Conservation (phyloP, 495 filamentous ascomycete species). For the Annulohypoxylon stygium region DNA sequence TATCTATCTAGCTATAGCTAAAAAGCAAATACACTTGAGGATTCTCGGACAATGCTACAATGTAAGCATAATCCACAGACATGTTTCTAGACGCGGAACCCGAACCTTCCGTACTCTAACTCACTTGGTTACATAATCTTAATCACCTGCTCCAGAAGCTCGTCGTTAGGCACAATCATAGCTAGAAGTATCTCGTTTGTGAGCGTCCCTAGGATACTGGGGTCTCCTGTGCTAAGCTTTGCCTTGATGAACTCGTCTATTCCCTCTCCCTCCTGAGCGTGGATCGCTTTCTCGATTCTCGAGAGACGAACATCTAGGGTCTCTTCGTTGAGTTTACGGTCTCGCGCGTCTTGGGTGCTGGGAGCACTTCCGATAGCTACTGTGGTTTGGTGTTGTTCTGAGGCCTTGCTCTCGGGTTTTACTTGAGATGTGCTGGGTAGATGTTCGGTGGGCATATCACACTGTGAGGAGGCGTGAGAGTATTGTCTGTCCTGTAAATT, state of each 20-base stretch:
- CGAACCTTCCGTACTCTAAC: background rate
- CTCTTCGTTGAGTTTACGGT: background rate
- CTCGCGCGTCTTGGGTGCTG: background rate
- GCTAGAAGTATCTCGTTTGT: constrained; percentile 43
- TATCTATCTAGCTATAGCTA: constrained; percentile 3
- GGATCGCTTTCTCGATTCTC: constrained; percentile 30
- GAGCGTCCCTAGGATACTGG: constrained; percentile 25
- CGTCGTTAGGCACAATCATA: constrained; percentile 24
- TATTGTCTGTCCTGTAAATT: constrained; percentile 4
- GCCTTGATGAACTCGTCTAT: constrained; percentile 41
- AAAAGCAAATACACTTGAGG: background rate
- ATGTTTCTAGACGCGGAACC: background rate
- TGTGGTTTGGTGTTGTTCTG: background rate
- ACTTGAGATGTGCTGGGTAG: background rate
- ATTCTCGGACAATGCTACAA: background rate
- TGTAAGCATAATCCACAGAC: background rate
- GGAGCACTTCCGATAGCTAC: background rate
- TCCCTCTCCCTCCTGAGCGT: constrained; percentile 26
- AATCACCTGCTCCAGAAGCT: constrained; percentile 27
- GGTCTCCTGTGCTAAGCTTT: constrained; percentile 28
- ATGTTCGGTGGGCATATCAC: background rate
- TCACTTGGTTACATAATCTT: constrained; percentile 27
- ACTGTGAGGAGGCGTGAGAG: constrained; percentile 20
- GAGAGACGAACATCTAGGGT: background rate
- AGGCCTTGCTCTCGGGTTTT: background rate